Percentiles rank a stretch among this genome's conserved stretches.
Conservation (phyloP, 306 rosid species). For the Alnus glutinosa region DNA sequence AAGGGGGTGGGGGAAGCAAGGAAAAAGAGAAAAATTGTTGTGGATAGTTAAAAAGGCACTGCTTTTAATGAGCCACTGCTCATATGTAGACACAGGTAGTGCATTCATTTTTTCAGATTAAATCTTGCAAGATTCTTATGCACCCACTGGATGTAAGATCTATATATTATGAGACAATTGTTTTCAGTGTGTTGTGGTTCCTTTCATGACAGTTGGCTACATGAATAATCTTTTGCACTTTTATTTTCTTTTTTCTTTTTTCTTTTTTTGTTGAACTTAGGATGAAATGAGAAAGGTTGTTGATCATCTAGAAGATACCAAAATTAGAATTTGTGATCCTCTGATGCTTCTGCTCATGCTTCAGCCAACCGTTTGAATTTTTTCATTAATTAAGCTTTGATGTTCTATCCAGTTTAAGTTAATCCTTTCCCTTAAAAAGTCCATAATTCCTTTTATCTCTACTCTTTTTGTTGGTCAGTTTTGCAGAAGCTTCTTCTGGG, state of each 20-base stretch:
- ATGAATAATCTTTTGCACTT: no score
- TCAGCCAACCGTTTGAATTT: neutral
- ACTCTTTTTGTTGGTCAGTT: constrained; percentile 32
- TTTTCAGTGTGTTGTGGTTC: neutral
- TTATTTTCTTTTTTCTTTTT: neutral
- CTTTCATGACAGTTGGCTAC: neutral
- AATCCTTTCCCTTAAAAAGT: neutral
- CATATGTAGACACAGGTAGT: neutral
- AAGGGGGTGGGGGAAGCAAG: neutral
- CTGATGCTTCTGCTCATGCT: neutral
- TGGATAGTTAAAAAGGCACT: neutral
- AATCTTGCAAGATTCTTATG: neutral
- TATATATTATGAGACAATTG: neutral
- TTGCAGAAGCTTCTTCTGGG: constrained; percentile 45
- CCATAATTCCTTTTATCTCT: constrained; percentile 3
- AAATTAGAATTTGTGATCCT: neutral
- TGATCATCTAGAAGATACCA: neutral
- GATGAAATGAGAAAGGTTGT: neutral
- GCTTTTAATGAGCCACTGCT: neutral
- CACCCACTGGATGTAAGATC: neutral
- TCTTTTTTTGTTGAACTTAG: neutral
- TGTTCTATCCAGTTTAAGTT: constrained; percentile 1
- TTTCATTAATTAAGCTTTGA: constrained; percentile 17
- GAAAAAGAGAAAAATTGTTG: neutral
- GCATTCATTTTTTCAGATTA: neutral